Percentiles rank a stretch among this genome's conserved stretches.
Conservation (phyloP, 2,329 filamentous ascomycete genomes). For the Stagonosporopsis chrysanthemi region DNA sequence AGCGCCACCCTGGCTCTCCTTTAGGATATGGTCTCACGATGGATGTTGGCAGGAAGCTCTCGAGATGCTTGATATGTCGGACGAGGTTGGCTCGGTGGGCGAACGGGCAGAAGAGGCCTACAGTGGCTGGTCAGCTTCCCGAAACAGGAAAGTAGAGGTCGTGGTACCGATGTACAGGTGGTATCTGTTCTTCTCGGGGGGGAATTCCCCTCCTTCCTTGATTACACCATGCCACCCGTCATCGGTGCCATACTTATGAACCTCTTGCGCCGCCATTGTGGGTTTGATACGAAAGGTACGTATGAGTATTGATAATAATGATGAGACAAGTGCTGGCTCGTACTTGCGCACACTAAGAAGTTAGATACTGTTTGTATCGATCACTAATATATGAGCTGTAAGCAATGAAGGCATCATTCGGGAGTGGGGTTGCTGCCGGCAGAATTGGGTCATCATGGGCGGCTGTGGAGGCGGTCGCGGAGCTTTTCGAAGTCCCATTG, state of each 20-base stretch:
- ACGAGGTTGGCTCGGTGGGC: conserved; percentile 67
- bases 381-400: neutral
- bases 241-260: conserved; percentile 50
- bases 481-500: conserved; percentile 15
- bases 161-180: conserved; percentile 61
- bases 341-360: neutral
- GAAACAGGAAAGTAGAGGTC: too few relatives aligned
- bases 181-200: conserved; percentile 61
- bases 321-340: neutral
- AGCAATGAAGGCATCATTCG: neutral
- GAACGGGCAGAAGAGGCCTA: conserved; percentile 70
- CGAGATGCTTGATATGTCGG: conserved; percentile 65
- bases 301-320: neutral
- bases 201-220: conserved; percentile 56
- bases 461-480: conserved; percentile 14
- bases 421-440: conserved; percentile 17
- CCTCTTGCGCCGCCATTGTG: conserved; percentile 22
- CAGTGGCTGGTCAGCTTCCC: neutral
- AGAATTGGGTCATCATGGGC: conserved; percentile 9
- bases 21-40: conserved; percentile 73
- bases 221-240: conserved; percentile 63
- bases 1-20: conserved; percentile 68
- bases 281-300: neutral
- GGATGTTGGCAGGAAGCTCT: conserved; percentile 62
- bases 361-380: neutral